These are phyloP conservation scores for Geosmithia putterillii DNA, from an alignment of 2,329 filamentous ascomycete genomes.

Conservation along the genomic window DNA sequence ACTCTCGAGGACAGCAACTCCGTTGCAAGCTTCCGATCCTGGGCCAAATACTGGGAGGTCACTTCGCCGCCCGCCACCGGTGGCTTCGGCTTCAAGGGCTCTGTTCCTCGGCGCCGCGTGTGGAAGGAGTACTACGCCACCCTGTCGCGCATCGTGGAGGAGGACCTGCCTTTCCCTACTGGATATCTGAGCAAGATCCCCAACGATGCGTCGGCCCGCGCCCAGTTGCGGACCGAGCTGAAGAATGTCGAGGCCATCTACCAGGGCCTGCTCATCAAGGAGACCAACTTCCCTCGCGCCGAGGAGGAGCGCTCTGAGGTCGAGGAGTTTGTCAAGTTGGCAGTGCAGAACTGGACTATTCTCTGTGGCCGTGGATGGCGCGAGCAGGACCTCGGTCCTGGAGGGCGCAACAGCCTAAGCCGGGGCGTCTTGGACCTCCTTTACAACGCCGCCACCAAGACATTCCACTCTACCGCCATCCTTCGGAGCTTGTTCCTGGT, in stretches of 20 bases:
- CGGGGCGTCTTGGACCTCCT: constrained; percentile 74
- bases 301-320: constrained; percentile 68
- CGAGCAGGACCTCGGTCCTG: constrained; percentile 68
- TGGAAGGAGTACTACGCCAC: constrained; percentile 81
- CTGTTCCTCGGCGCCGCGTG: constrained; percentile 52
- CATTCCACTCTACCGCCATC: constrained; percentile 87
- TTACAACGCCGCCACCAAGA: constrained; percentile 83
- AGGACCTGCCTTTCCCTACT: constrained; percentile 47
- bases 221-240: constrained; percentile 62
- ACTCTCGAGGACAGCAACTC: constrained; percentile 39
- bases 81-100: constrained; percentile 44
- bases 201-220: constrained; percentile 40
- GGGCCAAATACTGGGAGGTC: constrained; percentile 57
- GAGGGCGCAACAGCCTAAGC: constrained; percentile 64
- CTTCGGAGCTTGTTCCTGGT: constrained; percentile 78
- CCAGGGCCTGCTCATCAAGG: constrained; percentile 63
- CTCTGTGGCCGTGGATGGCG: constrained; percentile 71
- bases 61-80: constrained; percentile 31
- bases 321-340: constrained; percentile 68
- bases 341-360: constrained; percentile 75
- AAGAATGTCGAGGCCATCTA: constrained; percentile 70
- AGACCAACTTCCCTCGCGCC: constrained; percentile 75
- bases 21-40: constrained; percentile 49
- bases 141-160: constrained; percentile 63
- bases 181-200: constrained; percentile 27